Percentiles rank a stretch among this genome's conserved stretches.
These are phyloP conservation scores for Thalassiosira hispida DNA, from an alignment of 352 stramenopile species.

Conservation along the genomic window DNA sequence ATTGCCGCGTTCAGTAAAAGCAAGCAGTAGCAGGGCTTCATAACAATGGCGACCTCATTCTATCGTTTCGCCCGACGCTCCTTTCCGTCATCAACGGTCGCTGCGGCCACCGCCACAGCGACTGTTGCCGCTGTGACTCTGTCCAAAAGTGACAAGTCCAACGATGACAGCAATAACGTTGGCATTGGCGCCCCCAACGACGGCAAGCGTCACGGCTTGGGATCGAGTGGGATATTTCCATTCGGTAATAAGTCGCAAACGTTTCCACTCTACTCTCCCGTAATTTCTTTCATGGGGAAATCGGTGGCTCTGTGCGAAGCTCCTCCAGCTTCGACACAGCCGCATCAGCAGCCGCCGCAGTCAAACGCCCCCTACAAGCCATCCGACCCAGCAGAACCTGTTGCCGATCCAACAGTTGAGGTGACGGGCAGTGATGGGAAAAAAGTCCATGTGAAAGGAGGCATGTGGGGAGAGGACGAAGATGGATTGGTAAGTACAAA, in stretches of 20 bases:
- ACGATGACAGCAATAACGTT: background rate
- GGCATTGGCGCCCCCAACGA: background rate
- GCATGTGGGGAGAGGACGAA: conserved; percentile 41
- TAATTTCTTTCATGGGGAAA: conserved; percentile 5
- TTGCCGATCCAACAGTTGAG: conserved; percentile 9
- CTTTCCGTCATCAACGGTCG: conserved; percentile 13
- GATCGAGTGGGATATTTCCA: background rate
- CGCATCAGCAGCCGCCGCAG: background rate
- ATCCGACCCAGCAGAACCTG: conserved; percentile 36
- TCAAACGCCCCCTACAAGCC: conserved; percentile 22
- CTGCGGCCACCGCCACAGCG: conserved; percentile 10
- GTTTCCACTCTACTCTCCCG: background rate
- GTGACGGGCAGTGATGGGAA: conserved; percentile 25
- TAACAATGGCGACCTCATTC: conserved; percentile 41
- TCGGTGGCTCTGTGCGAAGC: conserved; percentile 23
- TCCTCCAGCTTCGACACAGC: conserved; percentile 1
- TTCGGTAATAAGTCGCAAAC: background rate
- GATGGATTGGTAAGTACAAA: conserved; percentile 24
- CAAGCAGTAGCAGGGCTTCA: no score
- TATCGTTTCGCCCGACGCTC: conserved; percentile 20
- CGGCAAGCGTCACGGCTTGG: background rate
- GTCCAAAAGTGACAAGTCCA: conserved; percentile 2
- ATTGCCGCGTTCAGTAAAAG: no score
- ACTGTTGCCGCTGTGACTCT: background rate
- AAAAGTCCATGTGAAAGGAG: conserved; percentile 10